Conservation (phyloP, 2,329 filamentous ascomycete genomes). For the Fusarium praegraminearum region DNA sequence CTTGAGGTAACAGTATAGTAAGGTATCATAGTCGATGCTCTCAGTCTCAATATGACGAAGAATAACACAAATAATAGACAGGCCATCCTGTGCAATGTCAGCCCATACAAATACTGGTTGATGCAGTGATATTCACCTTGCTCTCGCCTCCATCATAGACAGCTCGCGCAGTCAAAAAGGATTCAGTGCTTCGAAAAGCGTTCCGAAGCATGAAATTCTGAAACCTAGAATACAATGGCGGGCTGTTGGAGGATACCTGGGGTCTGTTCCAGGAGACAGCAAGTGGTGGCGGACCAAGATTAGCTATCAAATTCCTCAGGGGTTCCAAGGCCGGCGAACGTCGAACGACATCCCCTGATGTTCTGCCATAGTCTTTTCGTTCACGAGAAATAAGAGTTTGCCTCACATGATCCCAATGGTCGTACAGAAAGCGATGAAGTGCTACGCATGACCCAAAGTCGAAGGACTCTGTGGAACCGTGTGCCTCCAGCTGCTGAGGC, state of each 20-base stretch:
- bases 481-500: slow-evolving; percentile 59
- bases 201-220: slow-evolving; percentile 80
- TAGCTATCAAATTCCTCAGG: slow-evolving; percentile 71
- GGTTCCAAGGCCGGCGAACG: slow-evolving; percentile 70
- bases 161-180: slow-evolving; percentile 71
- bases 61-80: slow-evolving; percentile 77
- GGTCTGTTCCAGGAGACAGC: slow-evolving; percentile 78
- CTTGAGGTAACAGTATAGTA: slow-evolving; percentile 77
- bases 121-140: slow-evolving; percentile 59
- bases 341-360: slow-evolving; percentile 64
- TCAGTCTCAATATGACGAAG: slow-evolving; percentile 75
- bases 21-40: slow-evolving; percentile 72
- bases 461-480: slow-evolving; percentile 63
- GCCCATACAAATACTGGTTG: background rate
- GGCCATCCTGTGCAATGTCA: slow-evolving; percentile 65
- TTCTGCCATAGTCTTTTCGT: slow-evolving; percentile 66
- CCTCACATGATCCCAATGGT: slow-evolving; percentile 77
- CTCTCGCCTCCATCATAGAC: slow-evolving; percentile 79
- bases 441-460: slow-evolving; percentile 79
- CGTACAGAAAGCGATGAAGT: slow-evolving; percentile 76
- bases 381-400: slow-evolving; percentile 73
- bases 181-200: slow-evolving; percentile 73
- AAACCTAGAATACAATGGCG: slow-evolving; percentile 74
- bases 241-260: slow-evolving; percentile 71
- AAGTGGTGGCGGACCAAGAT: slow-evolving; percentile 74